A percentile compares a stretch with the other conserved stretches of the same genome.
These are phyloP conservation scores for Thelonectria discophora DNA, from an alignment of 2,329 filamentous ascomycete genomes.

Conservation along the genomic window DNA sequence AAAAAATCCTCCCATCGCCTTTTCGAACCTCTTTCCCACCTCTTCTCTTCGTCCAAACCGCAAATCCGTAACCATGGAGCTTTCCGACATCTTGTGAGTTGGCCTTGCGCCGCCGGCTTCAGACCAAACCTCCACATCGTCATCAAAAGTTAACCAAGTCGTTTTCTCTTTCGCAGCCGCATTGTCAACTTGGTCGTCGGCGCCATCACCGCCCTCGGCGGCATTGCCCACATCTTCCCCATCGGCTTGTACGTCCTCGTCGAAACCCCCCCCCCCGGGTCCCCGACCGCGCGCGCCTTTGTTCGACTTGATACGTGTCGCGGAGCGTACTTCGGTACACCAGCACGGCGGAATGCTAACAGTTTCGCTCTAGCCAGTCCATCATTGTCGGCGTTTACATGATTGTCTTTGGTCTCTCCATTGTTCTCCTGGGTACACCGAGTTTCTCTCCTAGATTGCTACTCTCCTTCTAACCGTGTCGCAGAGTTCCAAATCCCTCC, in stretches of 20 bases:
- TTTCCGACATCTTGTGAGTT: slow-evolving; percentile 88
- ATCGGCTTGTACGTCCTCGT: slow-evolving; percentile 63
- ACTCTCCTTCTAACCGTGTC: slow-evolving; percentile 34
- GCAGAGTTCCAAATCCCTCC: slow-evolving; percentile 93
- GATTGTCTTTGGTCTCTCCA: slow-evolving; percentile 86
- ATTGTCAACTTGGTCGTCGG: slow-evolving; percentile 92
- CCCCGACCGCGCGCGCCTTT: neutral
- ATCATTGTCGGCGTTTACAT: slow-evolving; percentile 87
- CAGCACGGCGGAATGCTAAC: slow-evolving; percentile 29
- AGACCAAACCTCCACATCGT: slow-evolving; percentile 1
- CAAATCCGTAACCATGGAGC: slow-evolving; percentile 72
- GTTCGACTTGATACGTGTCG: neutral
- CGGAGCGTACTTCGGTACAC: slow-evolving; percentile 1
- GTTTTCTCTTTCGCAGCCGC: slow-evolving; percentile 67
- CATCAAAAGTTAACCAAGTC: slow-evolving; percentile 48
- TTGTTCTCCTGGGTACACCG: slow-evolving; percentile 69
- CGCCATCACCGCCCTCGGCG: slow-evolving; percentile 87
- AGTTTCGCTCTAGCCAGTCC: slow-evolving; percentile 39
- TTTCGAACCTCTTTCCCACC: neutral
- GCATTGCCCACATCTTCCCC: slow-evolving; percentile 76
- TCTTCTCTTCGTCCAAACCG: neutral
- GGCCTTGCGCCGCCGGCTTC: slow-evolving; percentile 14
- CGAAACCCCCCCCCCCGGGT: slow-evolving; percentile 3
- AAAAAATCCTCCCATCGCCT: slow-evolving; percentile 15
- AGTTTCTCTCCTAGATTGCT: slow-evolving; percentile 1